phyloP scores from a whole-genome alignment of 176 grass and related monocot species.

The Lolium rigidum region DNA sequence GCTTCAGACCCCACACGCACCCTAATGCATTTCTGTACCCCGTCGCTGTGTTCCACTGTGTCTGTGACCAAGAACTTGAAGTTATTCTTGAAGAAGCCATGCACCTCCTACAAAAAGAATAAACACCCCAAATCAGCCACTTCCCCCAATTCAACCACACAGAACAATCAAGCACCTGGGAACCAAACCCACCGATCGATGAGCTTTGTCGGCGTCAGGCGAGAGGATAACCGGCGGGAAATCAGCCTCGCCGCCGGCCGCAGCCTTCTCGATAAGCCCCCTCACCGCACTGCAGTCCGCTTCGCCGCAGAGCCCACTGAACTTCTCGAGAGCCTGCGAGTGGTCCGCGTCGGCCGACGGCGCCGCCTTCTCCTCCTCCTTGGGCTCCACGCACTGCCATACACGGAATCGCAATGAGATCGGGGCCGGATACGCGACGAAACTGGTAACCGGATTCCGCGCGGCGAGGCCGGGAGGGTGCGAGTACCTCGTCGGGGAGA shows the following conservation, averaged over 20 bases:
- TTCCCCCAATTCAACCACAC: background rate
- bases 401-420: background rate
- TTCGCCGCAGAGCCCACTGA: conserved; percentile 68
- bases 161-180: background rate
- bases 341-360: conserved; percentile 66
- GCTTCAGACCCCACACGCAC: conserved; percentile 62
- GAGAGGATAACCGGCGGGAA: conserved; percentile 67
- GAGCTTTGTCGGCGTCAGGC: conserved; percentile 75
- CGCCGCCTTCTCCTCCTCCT: conserved; percentile 60
- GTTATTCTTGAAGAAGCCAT: conserved; percentile 83
- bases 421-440: background rate
- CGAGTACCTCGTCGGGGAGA: conserved; percentile 65
- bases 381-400: conserved; percentile 57
- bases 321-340: conserved; percentile 51
- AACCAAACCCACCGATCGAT: conserved; percentile 76
- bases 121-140: conserved; percentile 6
- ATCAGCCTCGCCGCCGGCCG: conserved; percentile 40
- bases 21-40: conserved; percentile 69
- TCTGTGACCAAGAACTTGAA: conserved; percentile 94
- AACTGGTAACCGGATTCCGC: background rate
- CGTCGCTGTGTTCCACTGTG: conserved; percentile 79
- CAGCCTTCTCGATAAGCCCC: conserved; percentile 59
- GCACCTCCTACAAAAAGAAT: conserved; percentile 65
- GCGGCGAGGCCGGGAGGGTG: background rate
- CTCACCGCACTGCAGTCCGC: conserved; percentile 56